Evolutionary conservation across 2,329 filamentous ascomycete species (phyloP).

Genomic region (Exophiala phaeomuriformis): DNA sequence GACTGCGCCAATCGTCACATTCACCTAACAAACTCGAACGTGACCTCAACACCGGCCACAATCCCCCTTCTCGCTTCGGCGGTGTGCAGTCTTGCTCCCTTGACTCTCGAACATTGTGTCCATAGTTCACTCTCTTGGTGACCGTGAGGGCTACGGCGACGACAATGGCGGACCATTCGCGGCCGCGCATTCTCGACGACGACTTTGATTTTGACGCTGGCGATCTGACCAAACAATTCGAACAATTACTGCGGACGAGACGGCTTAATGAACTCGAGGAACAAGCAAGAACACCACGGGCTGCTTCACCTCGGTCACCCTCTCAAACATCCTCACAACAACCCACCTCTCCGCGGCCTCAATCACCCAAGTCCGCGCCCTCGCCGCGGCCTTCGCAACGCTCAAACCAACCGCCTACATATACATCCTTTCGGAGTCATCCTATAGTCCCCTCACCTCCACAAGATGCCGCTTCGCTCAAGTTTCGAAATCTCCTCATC

Average conservation of each 20-base stretch:
- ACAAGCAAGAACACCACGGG: constrained; percentile 49
- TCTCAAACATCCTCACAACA: constrained; percentile 21
- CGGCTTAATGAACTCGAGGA: constrained; percentile 76
- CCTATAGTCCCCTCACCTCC: constrained; percentile 70
- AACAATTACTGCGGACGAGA: constrained; percentile 77
- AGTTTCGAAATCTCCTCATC: constrained; percentile 74
- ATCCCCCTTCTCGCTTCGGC: background rate
- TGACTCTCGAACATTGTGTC: background rate
- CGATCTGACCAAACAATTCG: constrained; percentile 75
- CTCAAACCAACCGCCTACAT: constrained; percentile 44
- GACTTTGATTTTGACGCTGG: constrained; percentile 60
- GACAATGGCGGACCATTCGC: constrained; percentile 17
- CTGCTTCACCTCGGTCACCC: constrained; percentile 19
- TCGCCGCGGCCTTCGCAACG: constrained; percentile 28
- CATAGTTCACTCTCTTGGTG: background rate
- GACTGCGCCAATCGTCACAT: constrained; percentile 17
- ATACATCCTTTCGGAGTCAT: constrained; percentile 55
- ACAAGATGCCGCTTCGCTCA: constrained; percentile 60
- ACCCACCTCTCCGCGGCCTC: constrained; percentile 12
- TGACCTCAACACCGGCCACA: background rate
- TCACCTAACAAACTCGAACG: background rate
- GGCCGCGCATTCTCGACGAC: constrained; percentile 26
- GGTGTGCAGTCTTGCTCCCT: background rate
- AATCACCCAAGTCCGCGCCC: constrained; percentile 27
- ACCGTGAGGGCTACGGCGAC: background rate